Evolutionary conservation across 257 asterid species (phyloP), one percentile per base, ranked within the genome.

Genomic region (Solanum dulcamara): DNA sequence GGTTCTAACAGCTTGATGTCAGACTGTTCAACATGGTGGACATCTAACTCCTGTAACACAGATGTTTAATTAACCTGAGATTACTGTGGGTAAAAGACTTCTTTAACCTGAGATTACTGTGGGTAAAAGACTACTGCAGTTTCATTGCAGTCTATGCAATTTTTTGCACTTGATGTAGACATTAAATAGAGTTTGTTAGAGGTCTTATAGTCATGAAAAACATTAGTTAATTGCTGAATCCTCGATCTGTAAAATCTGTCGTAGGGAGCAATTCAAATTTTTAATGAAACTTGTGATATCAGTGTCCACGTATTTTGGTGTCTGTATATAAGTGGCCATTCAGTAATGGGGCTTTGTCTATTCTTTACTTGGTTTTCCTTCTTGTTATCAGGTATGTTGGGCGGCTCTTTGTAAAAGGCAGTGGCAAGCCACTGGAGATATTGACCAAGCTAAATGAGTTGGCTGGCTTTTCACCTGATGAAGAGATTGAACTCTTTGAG

Each of bases 401-500:
- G 55, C 86, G 94, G 87, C 90, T 94, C 84, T 94, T 93, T 92
- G 98, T 94, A 70, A 92, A 95, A 86, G 88, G 89, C 70, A 85
- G 67, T 75, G 91, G 95, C 81, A 93, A 89, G 90, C 98, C 98
- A 80, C 53, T 85, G 30, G 97, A 94, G 48, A 89, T 93, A 83
- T 46, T 92, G 84, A 60, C 85, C 81, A 92, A 90, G 89, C 93
- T 94, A 87, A 92, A 91, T 90, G 94, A 90, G 85, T 85, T 94
- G 92, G 94, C 94, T 87, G 96, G 93, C 83, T 92, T 89, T 87
- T 88, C 94, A 86, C 91, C 94, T 64, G 94, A 92, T 84, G 98
- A 92, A 86, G 94, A 94, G 80, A 91, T 95, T 84, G 98, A 92
- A 79, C 94, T 95, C 75, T 94, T 88, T 87, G 98, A 95, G 97